These are phyloP conservation scores for Polytolypa hystricis DNA, from an alignment of 2,329 filamentous ascomycete genomes.

Conservation along the genomic window DNA sequence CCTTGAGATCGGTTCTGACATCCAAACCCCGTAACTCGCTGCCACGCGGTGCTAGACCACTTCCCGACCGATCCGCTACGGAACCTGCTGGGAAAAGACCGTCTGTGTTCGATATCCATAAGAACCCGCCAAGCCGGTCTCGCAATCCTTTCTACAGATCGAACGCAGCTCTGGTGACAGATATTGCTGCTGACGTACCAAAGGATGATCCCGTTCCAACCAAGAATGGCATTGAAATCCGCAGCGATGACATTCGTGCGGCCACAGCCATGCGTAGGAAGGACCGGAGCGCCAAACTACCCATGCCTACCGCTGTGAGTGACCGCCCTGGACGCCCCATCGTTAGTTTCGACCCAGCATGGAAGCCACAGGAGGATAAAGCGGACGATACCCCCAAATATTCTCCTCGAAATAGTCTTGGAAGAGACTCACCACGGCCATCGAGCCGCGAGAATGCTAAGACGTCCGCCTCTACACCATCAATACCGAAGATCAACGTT, in stretches of 20 bases:
- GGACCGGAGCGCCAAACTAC: slow-evolving; percentile 76
- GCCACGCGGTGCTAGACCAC: slow-evolving; percentile 31
- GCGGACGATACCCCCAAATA: slow-evolving; percentile 21
- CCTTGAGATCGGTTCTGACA: slow-evolving; percentile 39
- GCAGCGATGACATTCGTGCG: slow-evolving; percentile 75
- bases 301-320: slow-evolving; percentile 82
- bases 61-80: slow-evolving; percentile 34
- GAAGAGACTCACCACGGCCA: slow-evolving; percentile 7
- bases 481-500: slow-evolving; percentile 40
- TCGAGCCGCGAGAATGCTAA: slow-evolving; percentile 6
- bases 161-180: slow-evolving; percentile 42
- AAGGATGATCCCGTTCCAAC: slow-evolving; percentile 41
- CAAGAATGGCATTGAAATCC: slow-evolving; percentile 72
- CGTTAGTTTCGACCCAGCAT: slow-evolving; percentile 87
- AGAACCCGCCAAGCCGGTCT: slow-evolving; percentile 72
- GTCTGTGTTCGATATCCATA: slow-evolving; percentile 62
- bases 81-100: slow-evolving; percentile 35
- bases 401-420: slow-evolving; percentile 11
- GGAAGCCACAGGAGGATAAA: slow-evolving; percentile 48
- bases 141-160: slow-evolving; percentile 68
- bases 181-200: slow-evolving; percentile 15
- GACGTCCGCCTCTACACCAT: slow-evolving; percentile 9
- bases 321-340: slow-evolving; percentile 84
- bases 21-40: slow-evolving; percentile 56
- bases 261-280: slow-evolving; percentile 82